phyloP scores from a whole-genome alignment of 2,329 filamentous ascomycete species.

The Aspergillus clavatus region DNA sequence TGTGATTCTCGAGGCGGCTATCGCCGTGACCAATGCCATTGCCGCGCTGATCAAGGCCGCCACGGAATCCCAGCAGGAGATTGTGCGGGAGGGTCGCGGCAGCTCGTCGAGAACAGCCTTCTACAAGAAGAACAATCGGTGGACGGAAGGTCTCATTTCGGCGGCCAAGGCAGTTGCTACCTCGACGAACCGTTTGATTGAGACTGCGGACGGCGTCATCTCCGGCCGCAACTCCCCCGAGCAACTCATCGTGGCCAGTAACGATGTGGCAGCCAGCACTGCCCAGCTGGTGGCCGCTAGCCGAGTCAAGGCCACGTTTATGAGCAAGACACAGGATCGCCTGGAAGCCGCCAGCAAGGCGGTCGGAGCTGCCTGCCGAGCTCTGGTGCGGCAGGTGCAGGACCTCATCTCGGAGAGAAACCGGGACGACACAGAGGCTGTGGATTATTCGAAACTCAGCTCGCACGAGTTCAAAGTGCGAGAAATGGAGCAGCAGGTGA shows the following conservation, averaged over 20 bases:
- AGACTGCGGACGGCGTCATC: conserved; percentile 94
- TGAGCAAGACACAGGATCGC: conserved; percentile 92
- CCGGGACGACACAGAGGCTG: conserved; percentile 68
- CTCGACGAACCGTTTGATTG: conserved; percentile 93
- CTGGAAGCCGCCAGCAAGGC: conserved; percentile 89
- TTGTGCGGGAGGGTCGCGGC: conserved; percentile 87
- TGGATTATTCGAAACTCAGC: conserved; percentile 84
- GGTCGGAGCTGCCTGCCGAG: conserved; percentile 81
- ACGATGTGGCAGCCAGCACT: conserved; percentile 92
- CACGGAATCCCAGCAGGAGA: conserved; percentile 88
- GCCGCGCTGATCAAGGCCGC: conserved; percentile 92
- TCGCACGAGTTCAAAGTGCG: conserved; percentile 96
- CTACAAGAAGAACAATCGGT: conserved; percentile 99
- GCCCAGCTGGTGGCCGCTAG: conserved; percentile 94
- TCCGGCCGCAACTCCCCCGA: conserved; percentile 88
- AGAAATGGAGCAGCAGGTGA: conserved; percentile 99
- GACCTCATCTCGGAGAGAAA: conserved; percentile 85
- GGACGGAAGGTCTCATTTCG: conserved; percentile 96
- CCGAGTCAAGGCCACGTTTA: conserved; percentile 94
- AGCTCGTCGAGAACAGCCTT: conserved; percentile 85
- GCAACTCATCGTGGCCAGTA: conserved; percentile 95
- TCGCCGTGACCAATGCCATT: conserved; percentile 90
- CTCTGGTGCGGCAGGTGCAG: conserved; percentile 89
- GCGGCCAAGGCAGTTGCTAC: conserved; percentile 92
- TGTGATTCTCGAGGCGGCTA: conserved; percentile 85